These are phyloP conservation scores for Paramecium sexaurelia DNA, from an alignment of 73 alveolate species.

Conservation along the genomic window DNA sequence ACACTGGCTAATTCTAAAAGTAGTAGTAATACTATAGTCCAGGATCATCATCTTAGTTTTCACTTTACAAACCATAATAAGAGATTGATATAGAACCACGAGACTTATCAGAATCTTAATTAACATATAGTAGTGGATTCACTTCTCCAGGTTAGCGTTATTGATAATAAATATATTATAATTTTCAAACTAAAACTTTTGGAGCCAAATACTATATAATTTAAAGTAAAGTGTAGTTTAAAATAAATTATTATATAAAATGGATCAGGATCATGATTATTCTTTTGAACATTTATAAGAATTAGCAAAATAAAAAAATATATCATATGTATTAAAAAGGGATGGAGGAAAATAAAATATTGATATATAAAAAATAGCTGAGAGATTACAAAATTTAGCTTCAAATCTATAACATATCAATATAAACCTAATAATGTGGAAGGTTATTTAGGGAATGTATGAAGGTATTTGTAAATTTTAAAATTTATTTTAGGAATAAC, in stretches of 20 bases:
- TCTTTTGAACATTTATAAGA: conserved; percentile 47
- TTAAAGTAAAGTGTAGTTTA: neutral
- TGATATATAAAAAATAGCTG: conserved; percentile 24
- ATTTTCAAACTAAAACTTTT: conserved; percentile 14
- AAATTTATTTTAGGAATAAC: conserved; percentile 75
- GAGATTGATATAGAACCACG: conserved; percentile 20
- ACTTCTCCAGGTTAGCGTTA: conserved; percentile 54
- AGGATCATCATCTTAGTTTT: conserved; percentile 37
- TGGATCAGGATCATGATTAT: conserved; percentile 21
- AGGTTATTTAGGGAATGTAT: conserved; percentile 55
- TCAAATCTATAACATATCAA: neutral
- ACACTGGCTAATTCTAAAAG: conserved; percentile 18
- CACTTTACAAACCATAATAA: conserved; percentile 30
- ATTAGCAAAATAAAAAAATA: conserved; percentile 8
- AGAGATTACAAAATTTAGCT: conserved; percentile 22
- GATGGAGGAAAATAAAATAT: conserved; percentile 41
- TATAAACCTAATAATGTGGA: conserved; percentile 49
- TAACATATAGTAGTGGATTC: conserved; percentile 47
- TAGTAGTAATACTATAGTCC: conserved; percentile 29
- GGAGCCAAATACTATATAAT: conserved; percentile 22
- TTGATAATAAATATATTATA: neutral
- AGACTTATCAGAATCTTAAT: conserved; percentile 17
- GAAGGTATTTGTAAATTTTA: neutral
- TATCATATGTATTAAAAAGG: conserved; percentile 19
- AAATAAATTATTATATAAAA: neutral